Percentiles rank a stretch among this genome's conserved stretches.
These are phyloP conservation scores for Boletus vinaceobasis DNA, from an alignment of 768 basidiomycete genomes.

Conservation along the genomic window DNA sequence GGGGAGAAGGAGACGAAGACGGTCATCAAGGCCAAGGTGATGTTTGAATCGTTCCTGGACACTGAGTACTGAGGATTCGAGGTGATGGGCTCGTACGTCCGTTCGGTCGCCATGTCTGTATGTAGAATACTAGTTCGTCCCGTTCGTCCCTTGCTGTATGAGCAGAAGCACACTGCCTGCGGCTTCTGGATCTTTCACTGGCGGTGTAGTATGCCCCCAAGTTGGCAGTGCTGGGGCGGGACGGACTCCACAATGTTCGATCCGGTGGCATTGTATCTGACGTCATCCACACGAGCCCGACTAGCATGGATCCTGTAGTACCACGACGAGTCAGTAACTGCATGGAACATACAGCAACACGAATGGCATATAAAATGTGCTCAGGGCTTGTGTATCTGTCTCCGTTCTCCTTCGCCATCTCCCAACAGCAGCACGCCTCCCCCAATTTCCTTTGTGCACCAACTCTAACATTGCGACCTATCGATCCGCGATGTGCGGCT, in stretches of 20 bases:
- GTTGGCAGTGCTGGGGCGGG: neutral
- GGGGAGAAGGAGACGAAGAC: neutral
- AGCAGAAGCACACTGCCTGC: no score
- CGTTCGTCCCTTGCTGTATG: neutral
- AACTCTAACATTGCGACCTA: neutral
- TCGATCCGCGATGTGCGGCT: neutral
- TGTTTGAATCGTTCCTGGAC: neutral
- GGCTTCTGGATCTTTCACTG: no score
- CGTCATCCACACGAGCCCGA: neutral
- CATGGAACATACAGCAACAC: neutral
- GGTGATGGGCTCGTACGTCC: neutral
- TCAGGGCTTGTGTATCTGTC: neutral
- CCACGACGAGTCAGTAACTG: no score
- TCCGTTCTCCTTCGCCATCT: neutral
- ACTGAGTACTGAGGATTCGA: neutral
- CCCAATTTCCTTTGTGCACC: neutral
- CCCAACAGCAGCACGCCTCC: neutral
- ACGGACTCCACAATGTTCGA: neutral
- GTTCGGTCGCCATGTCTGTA: neutral
- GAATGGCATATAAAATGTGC: neutral
- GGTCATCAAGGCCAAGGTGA: constrained; percentile 3
- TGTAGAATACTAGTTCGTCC: neutral
- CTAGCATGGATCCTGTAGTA: no score
- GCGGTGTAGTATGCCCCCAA: no score
- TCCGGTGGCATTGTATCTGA: neutral